Percentiles rank a stretch among this genome's conserved stretches.
phyloP scores from a whole-genome alignment of 306 rosid genomes.

The Quercus parvula region DNA sequence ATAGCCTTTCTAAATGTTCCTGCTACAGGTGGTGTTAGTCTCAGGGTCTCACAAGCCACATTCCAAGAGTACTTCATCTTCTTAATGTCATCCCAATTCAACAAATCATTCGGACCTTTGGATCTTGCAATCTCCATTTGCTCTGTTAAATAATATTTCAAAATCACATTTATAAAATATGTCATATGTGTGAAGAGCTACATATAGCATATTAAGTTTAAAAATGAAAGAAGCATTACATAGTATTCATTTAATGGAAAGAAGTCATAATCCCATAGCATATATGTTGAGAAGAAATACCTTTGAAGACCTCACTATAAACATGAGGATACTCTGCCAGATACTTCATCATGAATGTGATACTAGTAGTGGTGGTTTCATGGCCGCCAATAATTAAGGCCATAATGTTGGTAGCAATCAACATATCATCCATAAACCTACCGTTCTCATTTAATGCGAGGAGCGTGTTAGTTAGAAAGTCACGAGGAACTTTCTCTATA shows the following conservation, averaged over 20 bases:
- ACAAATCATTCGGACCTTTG: slow-evolving; percentile 4
- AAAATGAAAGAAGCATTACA: too few relatives aligned
- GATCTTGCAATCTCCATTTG: slow-evolving; percentile 28
- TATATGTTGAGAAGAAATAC: not conserved
- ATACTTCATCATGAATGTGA: not conserved
- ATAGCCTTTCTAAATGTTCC: slow-evolving; percentile 36
- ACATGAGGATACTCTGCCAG: not conserved
- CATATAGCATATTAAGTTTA: too few relatives aligned
- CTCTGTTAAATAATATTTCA: slow-evolving; percentile 9
- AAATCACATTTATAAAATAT: too few relatives aligned
- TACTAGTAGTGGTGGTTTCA: not conserved
- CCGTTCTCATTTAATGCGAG: not conserved
- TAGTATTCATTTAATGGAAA: too few relatives aligned
- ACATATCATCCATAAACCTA: not conserved
- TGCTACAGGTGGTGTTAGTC: slow-evolving; percentile 34
- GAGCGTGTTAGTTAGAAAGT: not conserved
- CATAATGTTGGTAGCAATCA: not conserved
- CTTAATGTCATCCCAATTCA: slow-evolving; percentile 38
- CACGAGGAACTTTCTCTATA: not conserved
- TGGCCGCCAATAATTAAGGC: too few relatives aligned
- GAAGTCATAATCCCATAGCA: too few relatives aligned
- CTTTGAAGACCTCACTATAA: not conserved
- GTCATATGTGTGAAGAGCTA: too few relatives aligned
- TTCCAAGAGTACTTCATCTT: slow-evolving; percentile 46
- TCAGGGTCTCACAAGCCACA: slow-evolving; percentile 39